Percentiles rank a stretch among this genome's conserved stretches.
These are phyloP conservation scores for Cyclanthera cordifolia DNA, from an alignment of 306 rosid species.

Conservation along the genomic window DNA sequence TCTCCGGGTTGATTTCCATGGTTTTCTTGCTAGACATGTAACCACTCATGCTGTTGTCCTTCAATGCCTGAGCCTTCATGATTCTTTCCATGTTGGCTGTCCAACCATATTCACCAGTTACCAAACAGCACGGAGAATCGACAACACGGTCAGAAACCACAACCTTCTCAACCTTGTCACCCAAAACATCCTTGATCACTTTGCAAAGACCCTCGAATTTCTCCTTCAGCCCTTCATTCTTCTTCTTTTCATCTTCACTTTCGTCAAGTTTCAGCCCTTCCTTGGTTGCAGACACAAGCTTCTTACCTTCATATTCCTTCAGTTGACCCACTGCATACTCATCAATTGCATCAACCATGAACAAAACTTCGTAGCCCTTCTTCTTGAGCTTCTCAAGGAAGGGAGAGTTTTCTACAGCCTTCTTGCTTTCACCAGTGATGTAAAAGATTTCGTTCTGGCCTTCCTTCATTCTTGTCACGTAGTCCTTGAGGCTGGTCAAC, in stretches of 20 bases:
- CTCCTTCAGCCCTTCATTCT: slow-evolving; percentile 15
- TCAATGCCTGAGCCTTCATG: slow-evolving; percentile 89
- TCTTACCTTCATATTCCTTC: slow-evolving; percentile 25
- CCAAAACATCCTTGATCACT: slow-evolving; percentile 21
- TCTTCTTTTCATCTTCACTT: slow-evolving; percentile 21
- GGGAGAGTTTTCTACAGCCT: slow-evolving; percentile 26
- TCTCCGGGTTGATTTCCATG: slow-evolving; percentile 91
- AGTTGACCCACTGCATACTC: slow-evolving; percentile 22
- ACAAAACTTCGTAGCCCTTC: slow-evolving; percentile 25
- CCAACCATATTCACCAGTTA: slow-evolving; percentile 93
- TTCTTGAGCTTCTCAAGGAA: slow-evolving; percentile 25
- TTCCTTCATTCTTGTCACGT: slow-evolving; percentile 20
- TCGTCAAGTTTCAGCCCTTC: slow-evolving; percentile 25
- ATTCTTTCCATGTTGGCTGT: slow-evolving; percentile 96
- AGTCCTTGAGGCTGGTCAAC: slow-evolving; percentile 21
- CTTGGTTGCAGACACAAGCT: slow-evolving; percentile 23
- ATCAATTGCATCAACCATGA: slow-evolving; percentile 25
- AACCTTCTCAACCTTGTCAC: slow-evolving; percentile 83
- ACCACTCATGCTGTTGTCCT: slow-evolving; percentile 87
- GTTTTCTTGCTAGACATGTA: slow-evolving; percentile 97
- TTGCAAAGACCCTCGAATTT: slow-evolving; percentile 22
- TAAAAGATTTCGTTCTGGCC: slow-evolving; percentile 23
- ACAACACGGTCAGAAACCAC: slow-evolving; percentile 90
- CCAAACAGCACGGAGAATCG: slow-evolving; percentile 83
- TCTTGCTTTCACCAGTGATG: slow-evolving; percentile 28